Evolutionary conservation across 768 basidiomycete species (phyloP).

Genomic region (Podaxis sp.): DNA sequence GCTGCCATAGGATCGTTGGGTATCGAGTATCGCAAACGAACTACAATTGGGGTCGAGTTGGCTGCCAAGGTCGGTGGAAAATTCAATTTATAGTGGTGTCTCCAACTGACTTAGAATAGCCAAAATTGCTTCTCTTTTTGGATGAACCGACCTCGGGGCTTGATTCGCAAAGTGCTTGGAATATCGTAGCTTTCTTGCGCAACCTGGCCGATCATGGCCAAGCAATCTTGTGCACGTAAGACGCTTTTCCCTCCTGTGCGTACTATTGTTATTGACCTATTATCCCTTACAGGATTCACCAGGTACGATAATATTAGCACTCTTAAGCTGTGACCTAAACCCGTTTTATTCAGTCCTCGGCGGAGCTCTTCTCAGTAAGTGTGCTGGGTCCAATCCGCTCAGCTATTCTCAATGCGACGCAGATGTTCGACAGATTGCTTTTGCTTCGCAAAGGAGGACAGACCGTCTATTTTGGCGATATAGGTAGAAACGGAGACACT

Average conservation of each 20-base stretch:
- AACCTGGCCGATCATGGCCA: constrained; percentile 80
- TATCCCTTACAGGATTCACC: constrained; percentile 37
- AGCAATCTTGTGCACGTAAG: constrained; percentile 84
- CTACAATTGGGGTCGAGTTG: constrained; percentile 86
- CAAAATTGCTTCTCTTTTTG: constrained; percentile 78
- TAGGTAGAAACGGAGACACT: constrained; percentile 62
- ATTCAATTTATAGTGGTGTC: not conserved
- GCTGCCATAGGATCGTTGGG: constrained; percentile 64
- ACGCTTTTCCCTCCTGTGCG: constrained; percentile 6
- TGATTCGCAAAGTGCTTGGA: constrained; percentile 87
- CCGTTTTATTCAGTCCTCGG: not conserved
- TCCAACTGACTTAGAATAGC: constrained; percentile 36
- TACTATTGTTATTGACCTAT: not conserved
- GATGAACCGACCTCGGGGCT: constrained; percentile 91
- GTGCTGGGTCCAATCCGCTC: too few relatives aligned
- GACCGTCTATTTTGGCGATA: constrained; percentile 71
- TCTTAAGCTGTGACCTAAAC: constrained; percentile 11
- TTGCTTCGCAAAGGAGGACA: constrained; percentile 76
- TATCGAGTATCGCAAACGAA: constrained; percentile 75
- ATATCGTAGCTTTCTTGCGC: constrained; percentile 72
- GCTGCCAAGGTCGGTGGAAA: constrained; percentile 64
- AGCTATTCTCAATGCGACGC: not conserved
- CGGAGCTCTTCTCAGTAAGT: not conserved
- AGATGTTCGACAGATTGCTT: constrained; percentile 72
- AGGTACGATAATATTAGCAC: constrained; percentile 72